Evolutionary conservation across 192 early-diverging fungal genomes (phyloP), one percentile per base, ranked within the genome.

Genomic region (Coemansia sp.): DNA sequence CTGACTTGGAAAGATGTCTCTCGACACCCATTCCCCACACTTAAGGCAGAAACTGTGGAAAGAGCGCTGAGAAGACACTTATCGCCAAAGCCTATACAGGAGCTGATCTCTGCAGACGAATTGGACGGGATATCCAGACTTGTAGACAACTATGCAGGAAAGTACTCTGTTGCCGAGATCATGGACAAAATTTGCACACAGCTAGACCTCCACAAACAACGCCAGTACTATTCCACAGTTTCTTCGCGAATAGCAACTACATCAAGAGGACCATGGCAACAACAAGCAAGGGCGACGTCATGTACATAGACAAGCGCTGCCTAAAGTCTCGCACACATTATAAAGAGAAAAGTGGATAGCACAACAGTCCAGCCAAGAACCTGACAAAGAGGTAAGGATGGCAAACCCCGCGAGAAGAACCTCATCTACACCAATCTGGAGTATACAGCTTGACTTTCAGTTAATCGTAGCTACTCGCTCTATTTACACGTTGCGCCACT

Each of bases 1-100:
- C 40, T 63, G 66, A 34, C 22, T 11, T 68, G 10, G 3, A 47
- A 52, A 16, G 43, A 73, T 1, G 62, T 73, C 31, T 43, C 71
- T 3, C 11, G 22, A 18, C 57, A 49, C 12, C 6, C 67, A 0
- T 66, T 65, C 7, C 71, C 71, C 55, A 65, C 18, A 16, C 44
- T 46, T 46, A 13, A 1, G 16, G 15, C 0, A 0, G 1, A 2
- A 46, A 12, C 10, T n/a, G 41, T 43, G 15, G 16, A 0, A 2
- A 18, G 18, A 1, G 44, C 15, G 18, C 15, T 46, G 18, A 46
- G 5, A 13, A 1, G 44, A 15, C 5, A 46, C 44, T 46, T 16
- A 16, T 46, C 15, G 0, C 44, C 12, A 5, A 46, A 46, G 8
- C 12, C 4, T 18, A 16, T 16, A 46, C 0, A 1, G 2, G 15